phyloP scores from a whole-genome alignment of 23 red algal species.

The Chondrus crispus region DNA sequence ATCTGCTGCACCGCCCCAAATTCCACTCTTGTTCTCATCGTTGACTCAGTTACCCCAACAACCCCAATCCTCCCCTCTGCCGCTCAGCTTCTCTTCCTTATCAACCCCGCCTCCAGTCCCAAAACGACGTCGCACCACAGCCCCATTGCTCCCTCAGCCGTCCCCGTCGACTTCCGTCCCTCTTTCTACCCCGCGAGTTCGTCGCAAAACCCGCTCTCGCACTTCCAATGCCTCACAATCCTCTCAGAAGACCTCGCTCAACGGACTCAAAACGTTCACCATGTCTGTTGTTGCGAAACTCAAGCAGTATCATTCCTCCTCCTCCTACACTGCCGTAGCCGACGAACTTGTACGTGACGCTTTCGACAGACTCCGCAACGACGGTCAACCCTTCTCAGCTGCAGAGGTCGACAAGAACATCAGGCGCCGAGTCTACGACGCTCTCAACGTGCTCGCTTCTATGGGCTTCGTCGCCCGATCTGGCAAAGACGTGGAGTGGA shows the following conservation, averaged over 20 bases:
- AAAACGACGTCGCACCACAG: neutral
- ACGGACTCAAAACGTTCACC: constrained; percentile 52
- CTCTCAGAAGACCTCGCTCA: neutral
- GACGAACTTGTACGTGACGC: constrained; percentile 27
- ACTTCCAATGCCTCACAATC: neutral
- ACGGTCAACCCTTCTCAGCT: neutral
- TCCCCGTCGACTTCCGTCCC: neutral
- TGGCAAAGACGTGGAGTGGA: constrained; percentile 72
- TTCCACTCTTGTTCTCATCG: neutral
- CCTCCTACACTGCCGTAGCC: constrained; percentile 13
- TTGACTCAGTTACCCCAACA: neutral
- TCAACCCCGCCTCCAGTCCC: neutral
- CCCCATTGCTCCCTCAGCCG: neutral
- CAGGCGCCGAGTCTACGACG: constrained; percentile 85
- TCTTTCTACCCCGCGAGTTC: neutral
- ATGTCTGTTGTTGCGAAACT: constrained; percentile 9
- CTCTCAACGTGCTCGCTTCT: constrained; percentile 89
- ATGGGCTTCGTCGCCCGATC: constrained; percentile 73
- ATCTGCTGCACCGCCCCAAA: neutral
- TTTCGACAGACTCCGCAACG: neutral
- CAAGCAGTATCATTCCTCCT: neutral
- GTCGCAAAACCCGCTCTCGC: neutral
- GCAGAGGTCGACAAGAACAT: constrained; percentile 70
- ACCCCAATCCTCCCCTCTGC: neutral
- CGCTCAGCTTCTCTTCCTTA: neutral